Base-by-base conservation (phyloP, 73 alveolate genomes). In the Paraurostyla sp. region DNA sequence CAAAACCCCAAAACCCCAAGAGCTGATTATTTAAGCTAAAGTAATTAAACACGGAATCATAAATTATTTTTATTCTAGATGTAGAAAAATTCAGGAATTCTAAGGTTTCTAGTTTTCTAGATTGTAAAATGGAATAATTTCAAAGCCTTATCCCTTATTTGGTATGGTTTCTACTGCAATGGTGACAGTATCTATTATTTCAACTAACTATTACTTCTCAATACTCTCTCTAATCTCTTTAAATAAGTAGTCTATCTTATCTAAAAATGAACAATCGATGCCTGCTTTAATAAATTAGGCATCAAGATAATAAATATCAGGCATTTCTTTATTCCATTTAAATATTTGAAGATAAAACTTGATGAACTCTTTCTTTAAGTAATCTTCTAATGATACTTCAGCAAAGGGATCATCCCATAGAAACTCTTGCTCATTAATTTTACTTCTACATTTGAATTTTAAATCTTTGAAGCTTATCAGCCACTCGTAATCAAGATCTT, bases 401-500 rank as follows among this genome's bases (percentile, higher is more conserved):
- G 30, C 80, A 62, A n/a, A 32, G 3, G 18, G 51, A 62, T 62
- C 46, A 62, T 52, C 69, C 69, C 69, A 62, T 9, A 62, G 16
- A 62, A 15, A 15, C 18, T 62, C 88, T 11, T 15, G 23, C 16
- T 76, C 88, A 22, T 46, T 35, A 2, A 76, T 18, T 25, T 27
- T 48, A 20, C 38, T 76, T 76, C 88, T 76, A 15, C 62, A 49
- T 48, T 76, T 76, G n/a, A 76, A 54, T 23, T 76, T 76, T 4
- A 76, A 11, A 15, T 76, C 88, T 50, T 50, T 76, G 23, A 30
- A 43, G 18, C 41, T 25, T 6, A 32, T 20, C 49, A 49, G 27
- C 88, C 88, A 76, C 32, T 76, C 71, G 32, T 11, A 76, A 23
- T 76, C 49, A 4, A 25, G 38, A 15, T 23, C 23, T 4, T 15